A percentile compares a stretch with the other conserved stretches of the same genome.
Evolutionary conservation across 1,284 basidiomycete genomes (phyloP).

Genomic region (Puccinia novopanici): DNA sequence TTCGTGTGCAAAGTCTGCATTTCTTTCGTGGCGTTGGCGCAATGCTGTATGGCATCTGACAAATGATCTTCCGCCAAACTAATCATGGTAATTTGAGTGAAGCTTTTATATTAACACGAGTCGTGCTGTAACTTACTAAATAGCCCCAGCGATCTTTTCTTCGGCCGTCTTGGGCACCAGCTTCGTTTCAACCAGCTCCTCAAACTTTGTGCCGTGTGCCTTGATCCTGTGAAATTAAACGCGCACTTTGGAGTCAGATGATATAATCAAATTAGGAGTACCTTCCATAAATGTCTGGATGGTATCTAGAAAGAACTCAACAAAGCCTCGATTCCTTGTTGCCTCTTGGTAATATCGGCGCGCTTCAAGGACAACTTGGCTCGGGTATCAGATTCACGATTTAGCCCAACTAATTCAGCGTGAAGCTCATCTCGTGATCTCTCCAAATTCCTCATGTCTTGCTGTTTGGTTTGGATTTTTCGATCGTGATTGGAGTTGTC

Average conservation of each 20-base stretch:
- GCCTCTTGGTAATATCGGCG: constrained; percentile 69
- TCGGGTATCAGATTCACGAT: constrained; percentile 76
- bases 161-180: constrained; percentile 71
- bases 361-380: constrained; percentile 79
- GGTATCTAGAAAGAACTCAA: constrained; percentile 60
- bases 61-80: constrained; percentile 24
- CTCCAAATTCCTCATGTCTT: constrained; percentile 69
- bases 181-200: constrained; percentile 68
- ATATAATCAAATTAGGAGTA: neutral
- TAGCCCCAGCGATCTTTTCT: constrained; percentile 67
- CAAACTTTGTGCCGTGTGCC: constrained; percentile 67
- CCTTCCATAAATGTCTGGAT: constrained; percentile 36
- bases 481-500: constrained; percentile 70
- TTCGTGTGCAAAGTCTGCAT: constrained; percentile 37
- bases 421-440: constrained; percentile 72
- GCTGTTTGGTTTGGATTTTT: constrained; percentile 67
- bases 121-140: constrained; percentile 63
- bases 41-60: neutral
- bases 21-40: constrained; percentile 12
- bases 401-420: constrained; percentile 72
- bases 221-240: constrained; percentile 64
- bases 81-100: neutral
- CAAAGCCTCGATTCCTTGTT: constrained; percentile 69
- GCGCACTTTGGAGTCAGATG: neutral
- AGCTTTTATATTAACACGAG: neutral